Percentiles rank a stretch among this genome's conserved stretches.
phyloP scores from a whole-genome alignment of 129 eudicot genomes.

The Lactuca saligna region DNA sequence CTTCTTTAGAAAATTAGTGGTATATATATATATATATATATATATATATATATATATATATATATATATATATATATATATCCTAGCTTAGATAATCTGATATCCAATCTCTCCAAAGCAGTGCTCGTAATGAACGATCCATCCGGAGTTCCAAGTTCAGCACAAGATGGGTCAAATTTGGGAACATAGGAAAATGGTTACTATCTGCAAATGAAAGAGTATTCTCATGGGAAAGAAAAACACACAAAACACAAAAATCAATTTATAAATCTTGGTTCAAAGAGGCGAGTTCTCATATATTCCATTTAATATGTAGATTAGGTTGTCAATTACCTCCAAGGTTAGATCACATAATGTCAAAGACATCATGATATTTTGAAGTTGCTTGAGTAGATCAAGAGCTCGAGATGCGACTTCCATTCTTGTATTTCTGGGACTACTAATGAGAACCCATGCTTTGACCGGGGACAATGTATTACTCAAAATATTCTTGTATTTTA shows the following conservation, averaged over 20 bases:
- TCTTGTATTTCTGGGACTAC: slow-evolving; percentile 19
- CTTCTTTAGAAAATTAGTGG: no score
- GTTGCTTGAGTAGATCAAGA: slow-evolving; percentile 36
- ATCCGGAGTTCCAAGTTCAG: slow-evolving; percentile 10
- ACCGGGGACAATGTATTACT: background rate
- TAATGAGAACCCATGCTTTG: slow-evolving; percentile 47
- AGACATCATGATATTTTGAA: slow-evolving; percentile 29
- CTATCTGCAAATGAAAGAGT: slow-evolving; percentile 44
- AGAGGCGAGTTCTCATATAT: background rate
- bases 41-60: no score
- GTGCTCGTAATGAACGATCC: background rate
- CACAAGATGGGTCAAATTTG: slow-evolving; percentile 16
- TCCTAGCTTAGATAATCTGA: no score
- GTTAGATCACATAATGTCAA: slow-evolving; percentile 40
- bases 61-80: no score
- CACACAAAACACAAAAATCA: slow-evolving; percentile 8
- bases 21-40: no score
- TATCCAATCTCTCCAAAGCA: no score
- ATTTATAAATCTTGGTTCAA: slow-evolving; percentile 10
- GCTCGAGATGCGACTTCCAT: slow-evolving; percentile 37
- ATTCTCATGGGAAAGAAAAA: slow-evolving; percentile 34
- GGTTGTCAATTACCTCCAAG: slow-evolving; percentile 43
- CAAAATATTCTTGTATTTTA: no score
- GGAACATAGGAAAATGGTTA: slow-evolving; percentile 19
- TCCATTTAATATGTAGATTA: background rate